These are phyloP conservation scores for Suillus occidentalis DNA, from an alignment of 768 basidiomycete species.

Conservation along the genomic window DNA sequence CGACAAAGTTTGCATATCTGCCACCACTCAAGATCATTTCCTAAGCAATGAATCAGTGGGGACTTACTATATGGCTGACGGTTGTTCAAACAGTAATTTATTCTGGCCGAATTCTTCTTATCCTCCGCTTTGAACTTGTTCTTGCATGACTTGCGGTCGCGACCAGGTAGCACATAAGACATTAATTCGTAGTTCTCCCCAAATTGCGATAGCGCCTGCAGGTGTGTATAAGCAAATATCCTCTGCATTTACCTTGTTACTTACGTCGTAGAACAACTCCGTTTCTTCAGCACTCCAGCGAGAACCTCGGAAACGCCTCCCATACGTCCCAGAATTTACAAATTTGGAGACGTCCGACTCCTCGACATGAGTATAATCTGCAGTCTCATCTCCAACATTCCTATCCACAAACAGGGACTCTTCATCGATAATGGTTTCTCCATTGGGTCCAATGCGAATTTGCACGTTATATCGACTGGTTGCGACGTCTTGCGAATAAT, in stretches of 20 bases:
- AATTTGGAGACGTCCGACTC: slow-evolving; percentile 85
- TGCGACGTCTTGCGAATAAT: slow-evolving; percentile 64
- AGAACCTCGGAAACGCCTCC: slow-evolving; percentile 76
- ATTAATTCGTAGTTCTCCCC: slow-evolving; percentile 94
- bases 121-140: slow-evolving; percentile 93
- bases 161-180: slow-evolving; percentile 78
- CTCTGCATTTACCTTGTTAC: slow-evolving; percentile 22
- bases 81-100: slow-evolving; percentile 74
- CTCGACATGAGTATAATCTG: slow-evolving; percentile 73
- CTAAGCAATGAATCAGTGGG: not conserved
- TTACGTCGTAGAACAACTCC: slow-evolving; percentile 81
- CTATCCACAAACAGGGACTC: slow-evolving; percentile 81
- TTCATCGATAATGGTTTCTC: slow-evolving; percentile 86
- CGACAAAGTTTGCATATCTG: slow-evolving; percentile 72
- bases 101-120: slow-evolving; percentile 72
- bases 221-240: slow-evolving; percentile 13
- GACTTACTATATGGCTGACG: slow-evolving; percentile 72
- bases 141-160: slow-evolving; percentile 87
- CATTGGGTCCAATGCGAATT: slow-evolving; percentile 83
- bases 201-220: slow-evolving; percentile 83
- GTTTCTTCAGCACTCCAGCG: slow-evolving; percentile 92
- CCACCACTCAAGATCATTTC: slow-evolving; percentile 1
- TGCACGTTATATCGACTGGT: slow-evolving; percentile 81
- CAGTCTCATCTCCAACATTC: slow-evolving; percentile 62
- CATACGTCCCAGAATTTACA: slow-evolving; percentile 80